Conservation (phyloP, 2,329 filamentous ascomycete genomes). For the Pseudocercospora musae region DNA sequence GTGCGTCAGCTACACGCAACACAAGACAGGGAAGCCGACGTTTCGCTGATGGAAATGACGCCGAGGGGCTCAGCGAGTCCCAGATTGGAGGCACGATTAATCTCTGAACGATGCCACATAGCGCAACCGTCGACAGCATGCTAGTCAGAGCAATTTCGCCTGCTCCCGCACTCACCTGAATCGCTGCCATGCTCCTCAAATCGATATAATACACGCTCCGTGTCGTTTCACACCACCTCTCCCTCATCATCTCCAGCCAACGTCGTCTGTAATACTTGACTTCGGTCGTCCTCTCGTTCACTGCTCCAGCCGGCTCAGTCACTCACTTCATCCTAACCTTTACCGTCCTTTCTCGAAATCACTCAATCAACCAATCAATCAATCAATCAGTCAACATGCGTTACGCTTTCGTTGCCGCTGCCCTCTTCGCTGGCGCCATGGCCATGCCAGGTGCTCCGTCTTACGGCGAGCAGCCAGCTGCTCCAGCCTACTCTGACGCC, state of each 20-base stretch:
- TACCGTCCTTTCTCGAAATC: constrained; percentile 6
- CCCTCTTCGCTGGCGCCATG: constrained; percentile 21
- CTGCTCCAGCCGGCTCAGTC: constrained; percentile 13
- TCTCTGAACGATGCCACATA: constrained; percentile 19
- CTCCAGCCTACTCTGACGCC: background rate
- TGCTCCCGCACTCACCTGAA: constrained; percentile 17
- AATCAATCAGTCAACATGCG: constrained; percentile 19
- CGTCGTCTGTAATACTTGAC: constrained; percentile 21
- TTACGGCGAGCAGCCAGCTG: background rate
- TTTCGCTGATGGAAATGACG: background rate
- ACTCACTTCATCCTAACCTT: constrained; percentile 17
- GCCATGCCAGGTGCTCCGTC: constrained; percentile 12
- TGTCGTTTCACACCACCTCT: constrained; percentile 15
- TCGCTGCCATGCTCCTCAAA: constrained; percentile 8
- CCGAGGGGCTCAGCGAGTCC: background rate
- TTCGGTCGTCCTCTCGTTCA: constrained; percentile 26
- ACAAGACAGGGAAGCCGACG: background rate
- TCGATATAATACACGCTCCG: constrained; percentile 13
- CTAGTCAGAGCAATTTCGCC: constrained; percentile 23
- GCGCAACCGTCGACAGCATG: constrained; percentile 12
- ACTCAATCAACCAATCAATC: constrained; percentile 10
- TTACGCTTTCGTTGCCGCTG: constrained; percentile 24
- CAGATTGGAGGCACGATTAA: constrained; percentile 7
- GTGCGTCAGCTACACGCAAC: background rate
- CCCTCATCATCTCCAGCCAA: constrained; percentile 13